Evolutionary conservation across 2,329 filamentous ascomycete genomes (phyloP), one percentile per base, ranked within the genome.

Genomic region (Cercospora sesami): DNA sequence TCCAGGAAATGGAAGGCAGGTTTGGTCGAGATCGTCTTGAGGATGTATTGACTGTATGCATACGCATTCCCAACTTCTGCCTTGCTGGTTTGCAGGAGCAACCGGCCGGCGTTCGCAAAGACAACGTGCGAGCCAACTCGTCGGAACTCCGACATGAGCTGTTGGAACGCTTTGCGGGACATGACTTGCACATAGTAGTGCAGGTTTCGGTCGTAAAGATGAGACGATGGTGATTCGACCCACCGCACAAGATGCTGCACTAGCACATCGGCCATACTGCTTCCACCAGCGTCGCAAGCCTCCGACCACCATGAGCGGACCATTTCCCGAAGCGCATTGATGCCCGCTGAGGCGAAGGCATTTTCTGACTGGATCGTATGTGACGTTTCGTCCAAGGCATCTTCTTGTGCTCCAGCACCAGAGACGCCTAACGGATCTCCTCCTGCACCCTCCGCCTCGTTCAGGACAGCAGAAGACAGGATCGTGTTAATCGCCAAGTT

Each of bases 181-280:
- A 99, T 96, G 88, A 97, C 95, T 79, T 97, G 94, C 64, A 99
- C 94, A 76, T 99, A 98, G 83, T 97, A 95, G 77, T 98, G 93
- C 71, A 99, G 81, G 5, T 94, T 93, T 4, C 91, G 89, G 80
- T 99, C 96, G 78, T 98, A 99, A 66, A 99, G 89, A 81, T 94
- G 97, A 0, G 94, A 97, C 60, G 92, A 91, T 0, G 94, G 92
- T 70, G 90, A 95, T 78, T 97, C 93, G 1, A 98, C 93, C 96
- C 96, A 99, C 71, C 96, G 91, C 21, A 99, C 93, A 4, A 99
- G 86, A 80, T 99, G 94, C 77, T 97, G 94, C 0, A 99, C 95
- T 85, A 99, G 93, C 64, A 98, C 89, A 80, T 99, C 95, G 0
- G 96, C 96, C 93, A 99, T 97, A 48, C 88, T 90, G 74, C 92